These are phyloP conservation scores for Cicer cuneatum DNA, from an alignment of 306 rosid genomes.

Conservation along the genomic window DNA sequence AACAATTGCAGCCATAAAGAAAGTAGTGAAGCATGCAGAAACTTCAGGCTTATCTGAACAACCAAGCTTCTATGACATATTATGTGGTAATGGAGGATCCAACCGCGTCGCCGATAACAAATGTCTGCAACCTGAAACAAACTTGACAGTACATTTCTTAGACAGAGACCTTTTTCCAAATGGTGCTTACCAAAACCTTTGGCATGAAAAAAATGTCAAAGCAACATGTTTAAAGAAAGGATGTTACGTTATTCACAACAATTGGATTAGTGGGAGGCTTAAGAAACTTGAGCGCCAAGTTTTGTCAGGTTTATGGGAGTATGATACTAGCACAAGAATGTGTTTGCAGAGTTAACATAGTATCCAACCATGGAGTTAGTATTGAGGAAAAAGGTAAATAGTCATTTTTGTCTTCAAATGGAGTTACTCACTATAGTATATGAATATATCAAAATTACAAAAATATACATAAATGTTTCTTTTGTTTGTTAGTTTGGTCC, in stretches of 20 bases:
- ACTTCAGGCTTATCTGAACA: constrained; percentile 88
- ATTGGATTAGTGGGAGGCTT: constrained; percentile 90
- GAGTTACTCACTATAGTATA: too few relatives aligned
- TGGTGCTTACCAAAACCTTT: constrained; percentile 81
- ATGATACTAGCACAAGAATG: constrained; percentile 79
- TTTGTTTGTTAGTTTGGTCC: too few relatives aligned
- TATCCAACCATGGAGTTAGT: constrained; percentile 45
- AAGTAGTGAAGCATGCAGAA: constrained; percentile 89
- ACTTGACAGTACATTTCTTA: constrained; percentile 77
- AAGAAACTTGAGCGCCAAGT: constrained; percentile 90
- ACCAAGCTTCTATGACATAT: constrained; percentile 92
- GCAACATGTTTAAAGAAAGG: constrained; percentile 66
- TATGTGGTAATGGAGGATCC: constrained; percentile 80
- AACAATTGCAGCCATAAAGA: constrained; percentile 83
- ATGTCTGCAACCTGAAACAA: constrained; percentile 85
- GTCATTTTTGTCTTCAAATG: too few relatives aligned
- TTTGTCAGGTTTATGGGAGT: constrained; percentile 86
- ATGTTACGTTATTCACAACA: constrained; percentile 77
- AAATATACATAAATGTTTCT: too few relatives aligned
- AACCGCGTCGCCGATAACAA: constrained; percentile 60
- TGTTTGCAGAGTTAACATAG: constrained; percentile 56
- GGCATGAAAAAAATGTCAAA: constrained; percentile 65
- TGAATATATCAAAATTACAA: too few relatives aligned
- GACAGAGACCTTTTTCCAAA: constrained; percentile 89
- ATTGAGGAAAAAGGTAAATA: constrained; percentile 34